Percentiles rank a stretch among this genome's conserved stretches.
Conservation (phyloP, 2,329 filamentous ascomycete genomes). For the Tolypocladium sp. region DNA sequence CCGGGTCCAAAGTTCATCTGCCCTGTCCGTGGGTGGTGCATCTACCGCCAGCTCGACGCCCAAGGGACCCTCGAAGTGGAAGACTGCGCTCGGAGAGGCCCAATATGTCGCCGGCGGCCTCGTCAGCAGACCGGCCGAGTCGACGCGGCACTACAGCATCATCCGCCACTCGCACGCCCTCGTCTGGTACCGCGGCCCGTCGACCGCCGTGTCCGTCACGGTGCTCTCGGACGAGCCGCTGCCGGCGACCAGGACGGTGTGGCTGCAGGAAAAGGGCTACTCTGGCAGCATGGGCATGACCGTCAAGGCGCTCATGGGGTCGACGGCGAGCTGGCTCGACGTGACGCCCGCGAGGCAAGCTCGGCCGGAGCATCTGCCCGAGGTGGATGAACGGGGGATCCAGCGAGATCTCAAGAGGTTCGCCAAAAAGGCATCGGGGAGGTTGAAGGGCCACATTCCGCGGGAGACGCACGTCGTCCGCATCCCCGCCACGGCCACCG, state of each 20-base stretch:
- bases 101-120: slow-evolving; percentile 58
- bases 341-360: slow-evolving; percentile 51
- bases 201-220: slow-evolving; percentile 55
- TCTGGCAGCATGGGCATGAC: slow-evolving; percentile 61
- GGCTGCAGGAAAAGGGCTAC: slow-evolving; percentile 60
- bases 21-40: slow-evolving; percentile 8
- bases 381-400: slow-evolving; percentile 54
- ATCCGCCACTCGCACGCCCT: slow-evolving; percentile 56
- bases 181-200: slow-evolving; percentile 56
- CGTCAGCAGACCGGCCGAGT: slow-evolving; percentile 53
- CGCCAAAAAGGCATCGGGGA: slow-evolving; percentile 41
- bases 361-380: slow-evolving; percentile 36
- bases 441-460: slow-evolving; percentile 36
- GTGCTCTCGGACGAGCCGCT: slow-evolving; percentile 52
- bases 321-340: slow-evolving; percentile 53
- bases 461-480: slow-evolving; percentile 57
- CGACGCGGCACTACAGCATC: slow-evolving; percentile 56
- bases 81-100: slow-evolving; percentile 45
- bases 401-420: slow-evolving; percentile 61
- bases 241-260: slow-evolving; percentile 49
- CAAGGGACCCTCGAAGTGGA: slow-evolving; percentile 27
- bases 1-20: slow-evolving; percentile 22
- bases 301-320: slow-evolving; percentile 52
- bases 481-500: slow-evolving; percentile 51
- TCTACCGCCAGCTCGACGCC: slow-evolving; percentile 2